These are phyloP conservation scores for Nitzschia inconspicua DNA, from an alignment of 108 stramenopile genomes.

Conservation along the genomic window DNA sequence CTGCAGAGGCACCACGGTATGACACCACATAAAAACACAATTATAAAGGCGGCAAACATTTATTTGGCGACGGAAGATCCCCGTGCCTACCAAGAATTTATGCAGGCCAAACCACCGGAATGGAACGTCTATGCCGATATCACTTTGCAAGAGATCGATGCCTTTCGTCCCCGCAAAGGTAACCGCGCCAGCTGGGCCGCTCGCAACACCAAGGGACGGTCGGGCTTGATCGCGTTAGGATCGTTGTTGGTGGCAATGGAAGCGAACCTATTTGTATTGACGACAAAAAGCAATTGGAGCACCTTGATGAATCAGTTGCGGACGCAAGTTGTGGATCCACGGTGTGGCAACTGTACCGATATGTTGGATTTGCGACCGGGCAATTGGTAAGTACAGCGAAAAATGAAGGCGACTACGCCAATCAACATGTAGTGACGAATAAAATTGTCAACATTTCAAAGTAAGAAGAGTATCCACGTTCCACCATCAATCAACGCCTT, in stretches of 20 bases:
- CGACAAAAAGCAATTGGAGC: conserved; percentile 60
- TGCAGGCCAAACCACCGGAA: conserved; percentile 18
- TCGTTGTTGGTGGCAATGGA: conserved; percentile 52
- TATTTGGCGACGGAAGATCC: conserved; percentile 68
- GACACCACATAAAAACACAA: background rate
- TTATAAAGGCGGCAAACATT: conserved; percentile 22
- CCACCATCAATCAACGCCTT: no score
- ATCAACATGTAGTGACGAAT: no score
- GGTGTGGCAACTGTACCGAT: conserved; percentile 36
- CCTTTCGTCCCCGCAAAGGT: conserved; percentile 41
- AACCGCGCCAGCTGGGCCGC: conserved; percentile 44
- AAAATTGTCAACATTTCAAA: no score
- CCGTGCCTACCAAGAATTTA: conserved; percentile 35
- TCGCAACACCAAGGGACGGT: conserved; percentile 41
- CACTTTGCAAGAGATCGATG: conserved; percentile 36
- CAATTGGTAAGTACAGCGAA: conserved; percentile 16
- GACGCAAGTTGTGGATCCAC: conserved; percentile 41
- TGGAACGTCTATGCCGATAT: conserved; percentile 46
- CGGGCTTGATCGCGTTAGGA: conserved; percentile 49
- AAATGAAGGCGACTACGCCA: no score
- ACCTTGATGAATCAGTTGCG: conserved; percentile 44
- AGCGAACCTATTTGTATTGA: conserved; percentile 50
- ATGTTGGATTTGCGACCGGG: conserved; percentile 47
- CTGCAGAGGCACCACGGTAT: background rate
- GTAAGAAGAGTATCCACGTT: no score